Percentiles rank a stretch among this genome's conserved stretches.
Evolutionary conservation across 1,284 basidiomycete genomes (phyloP).

Genomic region (Marasmius fiardii): DNA sequence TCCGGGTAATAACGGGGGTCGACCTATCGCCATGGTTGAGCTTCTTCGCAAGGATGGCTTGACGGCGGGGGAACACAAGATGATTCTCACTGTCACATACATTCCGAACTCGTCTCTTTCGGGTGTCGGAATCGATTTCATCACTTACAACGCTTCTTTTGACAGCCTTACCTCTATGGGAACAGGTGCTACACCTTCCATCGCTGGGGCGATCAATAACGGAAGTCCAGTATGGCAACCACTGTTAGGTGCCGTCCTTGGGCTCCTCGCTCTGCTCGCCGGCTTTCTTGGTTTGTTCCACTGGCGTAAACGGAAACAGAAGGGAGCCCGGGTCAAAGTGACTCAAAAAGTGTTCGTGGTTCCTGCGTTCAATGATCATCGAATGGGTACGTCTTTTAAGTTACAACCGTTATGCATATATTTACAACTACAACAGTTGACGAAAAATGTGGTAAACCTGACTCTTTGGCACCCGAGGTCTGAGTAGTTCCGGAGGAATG

Average conservation of each 20-base stretch:
- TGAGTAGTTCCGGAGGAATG: not conserved
- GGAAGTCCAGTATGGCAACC: not conserved
- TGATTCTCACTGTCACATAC: conserved; percentile 32
- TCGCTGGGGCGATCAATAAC: not conserved
- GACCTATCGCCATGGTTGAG: conserved; percentile 27
- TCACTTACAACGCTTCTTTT: conserved; percentile 32
- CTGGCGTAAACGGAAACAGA: not conserved
- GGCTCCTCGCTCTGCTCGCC: not conserved
- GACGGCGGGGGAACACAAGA: conserved; percentile 28
- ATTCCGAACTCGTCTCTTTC: conserved; percentile 28
- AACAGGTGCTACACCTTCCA: not conserved
- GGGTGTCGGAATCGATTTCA: conserved; percentile 28
- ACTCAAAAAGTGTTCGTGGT: not conserved
- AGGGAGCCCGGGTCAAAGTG: not conserved
- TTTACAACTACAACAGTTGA: not conserved
- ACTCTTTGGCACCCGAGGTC: not conserved
- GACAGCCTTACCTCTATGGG: conserved; percentile 16
- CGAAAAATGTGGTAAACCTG: not conserved
- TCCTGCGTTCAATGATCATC: not conserved
- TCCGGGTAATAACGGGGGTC: conserved; percentile 21
- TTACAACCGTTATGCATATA: not conserved
- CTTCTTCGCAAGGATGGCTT: conserved; percentile 29
- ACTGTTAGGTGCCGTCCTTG: not conserved
- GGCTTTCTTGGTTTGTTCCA: not conserved
- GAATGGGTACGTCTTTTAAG: not conserved